Evolutionary conservation across 768 basidiomycete genomes (phyloP).

Genomic region (Pleurotus tuber-regium): DNA sequence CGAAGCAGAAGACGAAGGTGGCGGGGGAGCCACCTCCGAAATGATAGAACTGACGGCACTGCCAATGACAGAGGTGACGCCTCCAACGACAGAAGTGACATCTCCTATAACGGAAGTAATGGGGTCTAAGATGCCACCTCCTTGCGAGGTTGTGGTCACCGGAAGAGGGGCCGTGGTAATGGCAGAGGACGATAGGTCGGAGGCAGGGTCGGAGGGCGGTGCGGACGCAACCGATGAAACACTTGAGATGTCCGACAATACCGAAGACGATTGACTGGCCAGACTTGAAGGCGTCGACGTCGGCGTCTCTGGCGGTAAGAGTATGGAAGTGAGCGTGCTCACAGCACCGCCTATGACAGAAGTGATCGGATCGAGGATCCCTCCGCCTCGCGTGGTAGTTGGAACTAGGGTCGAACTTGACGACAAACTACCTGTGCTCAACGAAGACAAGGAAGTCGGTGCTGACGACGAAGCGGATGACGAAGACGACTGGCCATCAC

Average conservation of each 20-base stretch:
- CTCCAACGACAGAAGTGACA: not conserved
- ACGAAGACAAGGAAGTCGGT: slow-evolving; percentile 3
- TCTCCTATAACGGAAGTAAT: slow-evolving; percentile 6
- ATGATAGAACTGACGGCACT: not conserved
- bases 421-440: not conserved
- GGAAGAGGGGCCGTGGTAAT: not conserved
- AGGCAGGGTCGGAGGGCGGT: not conserved
- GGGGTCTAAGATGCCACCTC: slow-evolving; percentile 9
- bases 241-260: not conserved
- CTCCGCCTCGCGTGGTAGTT: not conserved
- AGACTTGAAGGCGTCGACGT: no score
- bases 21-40: not conserved
- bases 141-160: slow-evolving; percentile 5
- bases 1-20: not conserved
- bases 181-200: not conserved
- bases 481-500: slow-evolving; percentile 1
- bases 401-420: not conserved
- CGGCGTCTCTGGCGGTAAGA: not conserved
- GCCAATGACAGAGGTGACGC: not conserved
- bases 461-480: slow-evolving; percentile 3
- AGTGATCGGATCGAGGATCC: slow-evolving; percentile 11
- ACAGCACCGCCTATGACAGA: not conserved
- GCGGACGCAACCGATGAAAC: not conserved
- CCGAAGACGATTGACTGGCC: no score
- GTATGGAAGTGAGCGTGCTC: not conserved